Conservation (phyloP, 1,139 yeast species). For the Taphrina deformans region DNA sequence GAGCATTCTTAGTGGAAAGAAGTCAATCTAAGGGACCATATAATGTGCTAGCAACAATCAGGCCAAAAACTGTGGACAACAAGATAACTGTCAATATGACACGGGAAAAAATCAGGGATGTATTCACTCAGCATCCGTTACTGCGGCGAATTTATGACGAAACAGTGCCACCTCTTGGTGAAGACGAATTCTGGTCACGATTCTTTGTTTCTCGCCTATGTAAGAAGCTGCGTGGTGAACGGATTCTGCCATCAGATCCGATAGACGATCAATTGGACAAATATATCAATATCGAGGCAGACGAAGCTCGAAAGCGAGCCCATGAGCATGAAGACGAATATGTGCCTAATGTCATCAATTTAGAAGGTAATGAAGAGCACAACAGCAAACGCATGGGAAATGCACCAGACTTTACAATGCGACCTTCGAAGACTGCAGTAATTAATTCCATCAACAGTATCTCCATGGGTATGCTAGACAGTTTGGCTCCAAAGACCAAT, state of each 20-base stretch:
- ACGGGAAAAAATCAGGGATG: constrained; percentile 82
- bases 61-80: constrained; percentile 69
- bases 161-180: constrained; percentile 81
- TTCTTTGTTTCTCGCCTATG: constrained; percentile 88
- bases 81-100: constrained; percentile 84
- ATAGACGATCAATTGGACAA: constrained; percentile 85
- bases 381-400: constrained; percentile 73
- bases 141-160: constrained; percentile 89
- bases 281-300: constrained; percentile 48
- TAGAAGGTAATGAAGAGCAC: constrained; percentile 78
- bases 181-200: constrained; percentile 96
- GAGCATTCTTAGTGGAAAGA: constrained; percentile 81
- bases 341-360: constrained; percentile 57
- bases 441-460: constrained; percentile 86
- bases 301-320: constrained; percentile 40
- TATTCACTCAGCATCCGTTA: constrained; percentile 89
- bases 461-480: constrained; percentile 75
- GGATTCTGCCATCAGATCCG: constrained; percentile 68
- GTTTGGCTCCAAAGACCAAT: constrained; percentile 50
- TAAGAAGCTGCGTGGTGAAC: constrained; percentile 85
- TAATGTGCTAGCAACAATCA: constrained; percentile 87
- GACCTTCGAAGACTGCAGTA: constrained; percentile 55
- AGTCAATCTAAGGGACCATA: constrained; percentile 91
- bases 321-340: constrained; percentile 39
- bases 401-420: constrained; percentile 87